Evolutionary conservation across 2,329 filamentous ascomycete species (phyloP), one percentile per base, ranked within the genome.

Genomic region (Alternaria conjuncta): DNA sequence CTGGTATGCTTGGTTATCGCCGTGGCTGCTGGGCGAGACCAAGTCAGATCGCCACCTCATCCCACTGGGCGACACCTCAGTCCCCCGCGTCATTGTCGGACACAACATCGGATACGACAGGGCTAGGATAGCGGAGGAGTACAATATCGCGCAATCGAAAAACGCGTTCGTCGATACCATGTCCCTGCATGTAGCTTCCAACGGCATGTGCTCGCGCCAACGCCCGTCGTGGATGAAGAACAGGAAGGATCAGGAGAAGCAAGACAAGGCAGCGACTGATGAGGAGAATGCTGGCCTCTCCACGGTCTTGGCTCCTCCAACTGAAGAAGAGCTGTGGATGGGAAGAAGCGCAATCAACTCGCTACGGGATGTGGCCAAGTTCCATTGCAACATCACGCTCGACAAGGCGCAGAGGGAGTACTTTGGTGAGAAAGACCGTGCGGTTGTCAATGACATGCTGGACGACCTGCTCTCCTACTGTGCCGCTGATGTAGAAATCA

Each of bases 1-100:
- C 28, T 99, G 96, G 96, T 99, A 99, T 82, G 93, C 91, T 1
- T 99, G 96, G 96, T 81, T 99, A 57, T 99, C 96, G 12, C 96
- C 96, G 0, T 99, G 95, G 95, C 83, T 99, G 36, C 82, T 99
- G 18, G 92, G 90, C 28, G 93, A 98, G 82, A 90, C 92, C 2
- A 84, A 91, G 36, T 89, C 89, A 30, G 87, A 93, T 74, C 87
- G 88, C 51, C 95, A 99, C 64, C 83, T 99, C 12, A 90, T 99
- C 53, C 94, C 96, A 0, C 82, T 99, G 7, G 96, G 96, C 28
- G 90, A 97, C 72, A 88, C 90, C 8, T 84, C 83, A 3, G 86
- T 88, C 66, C 86, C 91, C 23, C 89, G 94, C 49, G 87, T 99
- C 54, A 86, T 99, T 46, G 88, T 99, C 21, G 96, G 96, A 3